Base-by-base conservation (phyloP, 2,329 filamentous ascomycete species). In the Sordariomycetes sp. region DNA sequence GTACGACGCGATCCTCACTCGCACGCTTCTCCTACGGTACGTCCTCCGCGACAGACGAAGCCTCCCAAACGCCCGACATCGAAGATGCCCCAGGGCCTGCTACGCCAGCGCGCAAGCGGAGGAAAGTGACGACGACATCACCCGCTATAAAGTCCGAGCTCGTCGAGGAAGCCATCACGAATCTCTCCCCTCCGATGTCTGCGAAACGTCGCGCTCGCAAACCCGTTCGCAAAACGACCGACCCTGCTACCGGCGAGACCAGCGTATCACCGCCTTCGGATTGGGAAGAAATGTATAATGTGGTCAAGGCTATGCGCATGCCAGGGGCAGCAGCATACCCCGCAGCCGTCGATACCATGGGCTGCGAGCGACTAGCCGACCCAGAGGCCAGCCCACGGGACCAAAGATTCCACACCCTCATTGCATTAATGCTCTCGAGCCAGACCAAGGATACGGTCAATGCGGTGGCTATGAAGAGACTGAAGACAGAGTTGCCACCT, bases 341-440 rank as follows among this genome's bases (percentile, higher is more conserved):
- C 72, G 92, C 92, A 1, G 84, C 90, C 1, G 92, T 98, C 9
- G 92, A 98, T 56, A 96, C 90, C 1, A 95, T 96, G 88, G 92
- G 92, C 9, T 98, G 92, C 58, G 87, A 87, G 58, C 73, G 75
- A 7, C 68, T 92, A 8, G 84, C 83, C 3, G 61, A 69, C 31
- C 54, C 60, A 12, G 56, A 47, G 2, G 67, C 70, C 9, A 66
- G 60, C 37, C 53, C 64, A 18, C 64, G 60, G 38, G 72, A 75
- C 50, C 77, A 78, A 52, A 74, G 88, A 6, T 88, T 93, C 47
- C 88, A 95, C 50, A 94, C 86, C 4, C 72, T 95, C 20, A 70
- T 94, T 25, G 76, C 87, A 11, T 67, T 95, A 41, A 94, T 95
- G 88, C 71, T 95, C 21, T 90, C 82, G 23, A 86, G 81, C 32